Evolutionary conservation across 345 rosid genomes (phyloP), one percentile per base, ranked within the genome.

Genomic region (Salix koriyanagi): DNA sequence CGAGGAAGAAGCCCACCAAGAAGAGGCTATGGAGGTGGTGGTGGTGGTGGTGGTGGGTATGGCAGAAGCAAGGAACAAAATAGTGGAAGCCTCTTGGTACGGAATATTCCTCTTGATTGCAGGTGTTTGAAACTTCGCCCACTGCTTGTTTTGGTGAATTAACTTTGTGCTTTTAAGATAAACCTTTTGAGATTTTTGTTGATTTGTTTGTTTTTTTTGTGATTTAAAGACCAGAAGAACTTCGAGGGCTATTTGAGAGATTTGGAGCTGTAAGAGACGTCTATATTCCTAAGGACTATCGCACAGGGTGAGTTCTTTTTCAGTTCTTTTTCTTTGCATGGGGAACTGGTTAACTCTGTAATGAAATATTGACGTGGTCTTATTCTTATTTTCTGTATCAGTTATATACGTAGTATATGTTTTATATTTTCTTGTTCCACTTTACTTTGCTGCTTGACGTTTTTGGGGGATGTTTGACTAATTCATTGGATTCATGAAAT

Each of bases 81-180:
- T 42, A 87, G 82, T 34, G 96, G 99, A 76, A 95, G 98, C 81
- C 93, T 93, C 46, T 79, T 95, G 87, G 96, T 96, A 81, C 90
- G 99, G 30, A 96, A 96, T 78, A 90, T 96, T 80, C 96, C 99
- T 75, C 87, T 91, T 26, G 97, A 93, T 86, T 93, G 97, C 91
- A 87, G 99, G 98, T 96, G 34, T 11, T 50, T 34, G 64, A 10
- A 58, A 58, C 25, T 10, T 23, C 28, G 25, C 28, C 28, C 64
- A 0, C 9, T 23, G 25, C 23, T 58, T 23, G 26, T 78, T 70
- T 58, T 18, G 15, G 4, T 52, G 19, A 41, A 21, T 16, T 6
- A 32, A 10, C 65, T 18, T 13, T 23, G 37, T 23, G 34, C 11
- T 11, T 28, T 46, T 4, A 21, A 56, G 28, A 46, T 18, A 44